Percentiles rank a stretch among this genome's conserved stretches.
Conservation (phyloP, 345 rosid species). For the Eucalyptus regnans region DNA sequence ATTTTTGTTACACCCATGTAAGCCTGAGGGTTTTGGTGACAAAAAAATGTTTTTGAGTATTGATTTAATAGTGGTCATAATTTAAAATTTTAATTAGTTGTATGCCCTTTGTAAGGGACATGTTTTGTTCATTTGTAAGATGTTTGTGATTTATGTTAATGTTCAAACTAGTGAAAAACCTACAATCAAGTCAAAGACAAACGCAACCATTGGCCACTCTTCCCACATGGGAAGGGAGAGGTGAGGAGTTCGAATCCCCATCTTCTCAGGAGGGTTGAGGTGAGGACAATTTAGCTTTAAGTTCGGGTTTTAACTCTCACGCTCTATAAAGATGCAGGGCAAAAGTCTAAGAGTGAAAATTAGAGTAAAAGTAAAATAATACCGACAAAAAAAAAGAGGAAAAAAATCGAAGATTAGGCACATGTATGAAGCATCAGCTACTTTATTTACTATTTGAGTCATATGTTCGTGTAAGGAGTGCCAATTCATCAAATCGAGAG, state of each 20-base stretch:
- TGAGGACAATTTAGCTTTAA: accelerated
- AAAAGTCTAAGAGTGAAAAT: accelerated
- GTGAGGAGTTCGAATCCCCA: accelerated
- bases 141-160: neutral
- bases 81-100: neutral
- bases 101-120: neutral
- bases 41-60: neutral
- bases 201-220: accelerated
- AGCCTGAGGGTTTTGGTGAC: neutral
- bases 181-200: neutral
- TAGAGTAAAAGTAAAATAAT: too few species aligned
- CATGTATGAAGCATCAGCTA: neutral
- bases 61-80: neutral
- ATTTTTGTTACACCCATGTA: neutral
- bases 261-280: accelerated
- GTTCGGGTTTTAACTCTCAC: accelerated
- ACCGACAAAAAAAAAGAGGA: accelerated
- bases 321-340: accelerated
- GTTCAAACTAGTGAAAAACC: neutral
- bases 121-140: neutral
- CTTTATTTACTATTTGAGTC: too few species aligned
- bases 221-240: too few species aligned
- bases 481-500: neutral
- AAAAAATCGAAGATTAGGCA: too few species aligned
- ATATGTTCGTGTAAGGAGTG: neutral